Evolutionary conservation across 768 basidiomycete species (phyloP).

Genomic region (Collybiopsis luxurians): DNA sequence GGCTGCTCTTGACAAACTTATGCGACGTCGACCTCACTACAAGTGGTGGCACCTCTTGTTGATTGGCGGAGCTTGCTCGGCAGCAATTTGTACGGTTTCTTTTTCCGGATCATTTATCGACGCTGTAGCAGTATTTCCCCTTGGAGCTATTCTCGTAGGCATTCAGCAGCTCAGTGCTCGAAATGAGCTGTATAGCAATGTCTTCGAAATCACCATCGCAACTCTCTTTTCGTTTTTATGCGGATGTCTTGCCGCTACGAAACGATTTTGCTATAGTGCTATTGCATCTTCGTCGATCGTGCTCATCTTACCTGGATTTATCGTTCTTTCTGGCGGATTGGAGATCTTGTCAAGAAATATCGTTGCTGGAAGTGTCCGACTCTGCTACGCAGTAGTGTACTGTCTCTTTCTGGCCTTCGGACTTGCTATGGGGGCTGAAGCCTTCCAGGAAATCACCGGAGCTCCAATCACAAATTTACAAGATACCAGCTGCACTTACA

Average conservation of each 20-base stretch:
- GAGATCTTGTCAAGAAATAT: slow-evolving; percentile 82
- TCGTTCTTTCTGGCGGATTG: slow-evolving; percentile 69
- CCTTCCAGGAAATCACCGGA: slow-evolving; percentile 58
- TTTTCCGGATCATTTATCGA: slow-evolving; percentile 82
- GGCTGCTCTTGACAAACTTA: slow-evolving; percentile 64
- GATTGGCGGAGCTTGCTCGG: slow-evolving; percentile 76
- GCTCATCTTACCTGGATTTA: slow-evolving; percentile 76
- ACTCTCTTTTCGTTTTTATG: slow-evolving; percentile 77
- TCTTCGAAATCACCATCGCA: slow-evolving; percentile 83
- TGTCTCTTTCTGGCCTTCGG: slow-evolving; percentile 81
- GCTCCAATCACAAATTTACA: slow-evolving; percentile 42
- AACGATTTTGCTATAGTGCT: slow-evolving; percentile 79
- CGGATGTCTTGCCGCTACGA: slow-evolving; percentile 66
- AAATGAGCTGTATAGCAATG: slow-evolving; percentile 77
- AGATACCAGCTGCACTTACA: slow-evolving; percentile 58
- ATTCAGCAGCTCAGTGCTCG: slow-evolving; percentile 70
- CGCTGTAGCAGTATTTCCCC: slow-evolving; percentile 64
- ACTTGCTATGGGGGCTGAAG: slow-evolving; percentile 72
- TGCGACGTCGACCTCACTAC: slow-evolving; percentile 65
- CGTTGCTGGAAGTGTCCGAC: slow-evolving; percentile 78
- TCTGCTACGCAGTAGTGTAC: slow-evolving; percentile 79
- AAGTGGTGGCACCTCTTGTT: slow-evolving; percentile 57
- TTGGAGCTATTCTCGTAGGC: slow-evolving; percentile 71
- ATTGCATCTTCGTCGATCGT: slow-evolving; percentile 76
- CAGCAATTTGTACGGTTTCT: slow-evolving; percentile 68